These are phyloP conservation scores for Pichia sp. DNA, from an alignment of 1,139 yeast genomes.

Conservation along the genomic window DNA sequence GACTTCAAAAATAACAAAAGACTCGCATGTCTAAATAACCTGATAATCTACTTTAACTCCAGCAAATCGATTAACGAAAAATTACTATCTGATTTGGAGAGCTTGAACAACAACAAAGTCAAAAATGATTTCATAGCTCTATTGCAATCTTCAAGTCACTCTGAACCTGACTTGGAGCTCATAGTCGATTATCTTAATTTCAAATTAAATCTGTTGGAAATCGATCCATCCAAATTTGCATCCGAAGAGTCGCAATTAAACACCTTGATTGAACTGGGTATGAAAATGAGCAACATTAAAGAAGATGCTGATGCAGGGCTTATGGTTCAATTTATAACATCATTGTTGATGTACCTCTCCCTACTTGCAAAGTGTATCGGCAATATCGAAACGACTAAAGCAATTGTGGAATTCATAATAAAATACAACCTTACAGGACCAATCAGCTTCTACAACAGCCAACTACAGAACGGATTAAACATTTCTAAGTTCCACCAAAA, in stretches of 20 bases:
- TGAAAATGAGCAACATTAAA: conserved; percentile 5
- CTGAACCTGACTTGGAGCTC: conserved; percentile 12
- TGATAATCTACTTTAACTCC: conserved; percentile 49
- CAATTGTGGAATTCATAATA: conserved; percentile 25
- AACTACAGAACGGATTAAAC: conserved; percentile 13
- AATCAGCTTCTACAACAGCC: conserved; percentile 20
- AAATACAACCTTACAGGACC: conserved; percentile 23
- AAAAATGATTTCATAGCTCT: conserved; percentile 3
- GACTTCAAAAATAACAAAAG: conserved; percentile 43
- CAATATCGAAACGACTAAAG: conserved; percentile 19
- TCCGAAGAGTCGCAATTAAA: conserved; percentile 7
- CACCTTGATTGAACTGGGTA: conserved; percentile 13
- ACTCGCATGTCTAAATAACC: conserved; percentile 66
- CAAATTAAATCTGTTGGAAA: conserved; percentile 18
- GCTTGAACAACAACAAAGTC: conserved; percentile 11
- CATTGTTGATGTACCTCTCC: conserved; percentile 48
- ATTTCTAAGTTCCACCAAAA: conserved; percentile 24
- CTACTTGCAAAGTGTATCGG: conserved; percentile 42
- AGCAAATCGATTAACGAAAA: conserved; percentile 17
- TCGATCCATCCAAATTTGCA: conserved; percentile 6
- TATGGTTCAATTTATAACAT: conserved; percentile 19
- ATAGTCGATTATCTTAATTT: conserved; percentile 26
- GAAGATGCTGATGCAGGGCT: conserved; percentile 14
- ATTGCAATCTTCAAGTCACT: background rate
- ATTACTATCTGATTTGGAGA: conserved; percentile 15